Base-by-base conservation (phyloP, 345 rosid genomes). In the Geranium brycei region DNA sequence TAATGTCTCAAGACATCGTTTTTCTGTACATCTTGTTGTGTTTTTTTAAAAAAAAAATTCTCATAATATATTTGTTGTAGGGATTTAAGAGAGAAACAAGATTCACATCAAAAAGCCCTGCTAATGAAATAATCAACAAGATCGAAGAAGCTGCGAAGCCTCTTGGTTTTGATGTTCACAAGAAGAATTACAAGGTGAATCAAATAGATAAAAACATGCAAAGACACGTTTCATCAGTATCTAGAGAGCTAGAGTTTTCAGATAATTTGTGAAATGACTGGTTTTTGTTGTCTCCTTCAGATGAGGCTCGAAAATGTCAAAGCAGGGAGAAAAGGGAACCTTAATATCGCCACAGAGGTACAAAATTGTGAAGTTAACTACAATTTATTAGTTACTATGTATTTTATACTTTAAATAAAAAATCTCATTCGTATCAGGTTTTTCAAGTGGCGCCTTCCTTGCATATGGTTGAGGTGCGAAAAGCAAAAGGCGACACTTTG, bases 391-490 rank as follows among this genome's bases (percentile, higher is more conserved):
- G 4, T 40, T 30, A 61, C 57, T 59, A 32, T 68, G 55, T 66
- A 30, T 38, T 5, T 2, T 0, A 23, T 23, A 23, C 28, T 23
- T 23, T 23, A 0, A 0, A 23, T 23, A 23, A 23, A 23, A 23
- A 23, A 23, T 23, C 28, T 23, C 28, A 60, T 57, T 63, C 73
- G 59, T 32, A 65, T 59, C 75, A 93, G 97, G 72, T 93, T 63
- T 90, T 93, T 72, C 95, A 93, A 93, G 88, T 93, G 72, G 85
- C 99, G 17, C 97, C 99, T 62, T 90, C 91, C 31, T 80, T 93
- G 62, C 95, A 93, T 73, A 86, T 93, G 97, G 95, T 93, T 40
- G 95, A 93, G 77, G 82, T 93, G 35, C 85, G 95, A 12, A 93
- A 93, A 73, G 86, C 97, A 1, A 89, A 88, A 73, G 99, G 99